These are phyloP conservation scores for Echites panduratus DNA, from an alignment of 257 asterid species.

Conservation along the genomic window DNA sequence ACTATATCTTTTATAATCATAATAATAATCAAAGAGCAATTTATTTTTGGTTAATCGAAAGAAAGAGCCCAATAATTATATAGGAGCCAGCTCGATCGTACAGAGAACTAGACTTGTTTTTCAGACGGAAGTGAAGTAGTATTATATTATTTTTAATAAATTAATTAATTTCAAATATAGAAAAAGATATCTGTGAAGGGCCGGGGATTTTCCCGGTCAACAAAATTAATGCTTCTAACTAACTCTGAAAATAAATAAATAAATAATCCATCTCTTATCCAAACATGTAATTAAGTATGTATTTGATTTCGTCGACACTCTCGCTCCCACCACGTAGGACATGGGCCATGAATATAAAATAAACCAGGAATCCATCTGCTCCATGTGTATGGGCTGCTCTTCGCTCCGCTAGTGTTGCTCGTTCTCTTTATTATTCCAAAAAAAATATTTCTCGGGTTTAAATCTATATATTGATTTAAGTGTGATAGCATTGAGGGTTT, in stretches of 20 bases:
- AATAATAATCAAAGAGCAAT: neutral
- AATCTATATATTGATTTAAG: too few relatives aligned
- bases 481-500: too few relatives aligned
- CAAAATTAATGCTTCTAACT: conserved; percentile 7
- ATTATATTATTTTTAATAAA: neutral
- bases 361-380: too few relatives aligned
- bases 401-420: too few relatives aligned
- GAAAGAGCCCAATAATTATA: conserved; percentile 1
- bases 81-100: conserved; percentile 2
- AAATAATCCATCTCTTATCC: conserved; percentile 1
- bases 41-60: too few relatives aligned
- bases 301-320: too few relatives aligned
- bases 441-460: too few relatives aligned
- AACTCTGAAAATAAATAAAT: neutral
- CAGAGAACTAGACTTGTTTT: neutral
- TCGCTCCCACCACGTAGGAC: too few relatives aligned
- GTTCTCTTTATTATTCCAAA: too few relatives aligned
- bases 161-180: neutral
- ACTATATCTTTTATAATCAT: too few relatives aligned
- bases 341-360: too few relatives aligned
- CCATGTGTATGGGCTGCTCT: too few relatives aligned
- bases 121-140: neutral
- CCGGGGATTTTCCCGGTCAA: neutral
- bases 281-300: neutral
- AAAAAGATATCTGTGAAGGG: neutral